Conservation (phyloP, 2,329 filamentous ascomycete species). For the Alternaria brassicae region DNA sequence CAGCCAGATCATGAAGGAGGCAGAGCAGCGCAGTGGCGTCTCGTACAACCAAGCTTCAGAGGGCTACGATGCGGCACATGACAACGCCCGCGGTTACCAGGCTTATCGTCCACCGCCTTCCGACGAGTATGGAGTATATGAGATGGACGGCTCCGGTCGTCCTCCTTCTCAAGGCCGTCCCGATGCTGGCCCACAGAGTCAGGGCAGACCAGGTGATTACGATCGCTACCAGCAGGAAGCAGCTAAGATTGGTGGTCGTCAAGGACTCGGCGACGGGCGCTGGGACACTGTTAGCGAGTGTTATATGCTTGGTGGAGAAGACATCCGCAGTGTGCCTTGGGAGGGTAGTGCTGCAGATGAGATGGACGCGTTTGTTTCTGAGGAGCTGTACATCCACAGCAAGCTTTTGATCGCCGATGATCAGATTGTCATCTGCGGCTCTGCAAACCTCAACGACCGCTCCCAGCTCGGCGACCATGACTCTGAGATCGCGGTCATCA, state of each 20-base stretch:
- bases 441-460: conserved; percentile 71
- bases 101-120: conserved; percentile 44
- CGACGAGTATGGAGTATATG: conserved; percentile 48
- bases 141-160: conserved; percentile 37
- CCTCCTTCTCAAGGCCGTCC: conserved; percentile 27
- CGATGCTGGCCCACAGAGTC: conserved; percentile 31
- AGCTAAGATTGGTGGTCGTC: conserved; percentile 58
- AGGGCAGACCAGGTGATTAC: conserved; percentile 57
- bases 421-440: conserved; percentile 80
- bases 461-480: conserved; percentile 86
- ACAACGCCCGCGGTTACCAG: conserved; percentile 49
- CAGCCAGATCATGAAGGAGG: conserved; percentile 65
- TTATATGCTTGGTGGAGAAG: conserved; percentile 81
- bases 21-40: conserved; percentile 69
- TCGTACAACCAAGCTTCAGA: conserved; percentile 70
- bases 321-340: conserved; percentile 71
- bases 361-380: conserved; percentile 68
- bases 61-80: conserved; percentile 65
- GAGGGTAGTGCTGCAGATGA: conserved; percentile 62
- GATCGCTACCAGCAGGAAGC: conserved; percentile 76
- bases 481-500: conserved; percentile 87
- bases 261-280: conserved; percentile 58
- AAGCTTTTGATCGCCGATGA: conserved; percentile 85
- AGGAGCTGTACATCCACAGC: conserved; percentile 69
- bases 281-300: conserved; percentile 81